Percentiles rank a stretch among this genome's conserved stretches.
Conservation (phyloP, 179 eudicot species). For the Beta corolliflora region DNA sequence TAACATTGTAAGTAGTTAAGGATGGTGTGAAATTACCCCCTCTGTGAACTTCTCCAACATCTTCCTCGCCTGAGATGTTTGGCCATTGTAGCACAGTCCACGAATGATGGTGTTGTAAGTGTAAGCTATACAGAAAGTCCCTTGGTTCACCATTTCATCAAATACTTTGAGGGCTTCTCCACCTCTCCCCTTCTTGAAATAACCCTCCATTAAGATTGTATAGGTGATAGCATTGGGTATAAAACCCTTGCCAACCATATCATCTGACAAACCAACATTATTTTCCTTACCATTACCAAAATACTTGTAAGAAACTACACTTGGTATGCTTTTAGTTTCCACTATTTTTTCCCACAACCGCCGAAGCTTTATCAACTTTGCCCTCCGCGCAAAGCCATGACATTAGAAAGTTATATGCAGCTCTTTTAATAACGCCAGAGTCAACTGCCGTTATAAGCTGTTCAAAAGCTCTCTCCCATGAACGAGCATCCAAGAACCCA, state of each 20-base stretch:
- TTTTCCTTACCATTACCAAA: conserved; percentile 35
- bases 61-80: conserved; percentile 44
- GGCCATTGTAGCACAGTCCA: conserved; percentile 59
- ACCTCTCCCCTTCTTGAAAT: conserved; percentile 49
- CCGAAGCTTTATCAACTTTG: conserved; percentile 48
- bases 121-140: conserved; percentile 42
- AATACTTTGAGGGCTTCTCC: conserved; percentile 45
- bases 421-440: conserved; percentile 44
- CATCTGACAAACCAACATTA: not conserved
- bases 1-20: conserved; percentile 50
- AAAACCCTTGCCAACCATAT: not conserved
- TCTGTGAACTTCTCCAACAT: conserved; percentile 38
- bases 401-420: conserved; percentile 46
- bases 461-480: conserved; percentile 1
- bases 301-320: conserved; percentile 47
- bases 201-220: conserved; percentile 53
- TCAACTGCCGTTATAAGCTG: conserved; percentile 34
- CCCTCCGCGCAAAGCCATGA: conserved; percentile 46
- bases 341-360: conserved; percentile 51
- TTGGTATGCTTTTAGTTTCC: conserved; percentile 43
- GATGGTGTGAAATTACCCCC: conserved; percentile 39
- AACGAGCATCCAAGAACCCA: not conserved
- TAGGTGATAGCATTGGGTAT: conserved; percentile 53
- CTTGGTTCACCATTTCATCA: conserved; percentile 44
- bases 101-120: conserved; percentile 50